Percentiles rank a stretch among this genome's conserved stretches.
phyloP scores from a whole-genome alignment of 2,329 filamentous ascomycete species.

The Sphaerulina musiva region DNA sequence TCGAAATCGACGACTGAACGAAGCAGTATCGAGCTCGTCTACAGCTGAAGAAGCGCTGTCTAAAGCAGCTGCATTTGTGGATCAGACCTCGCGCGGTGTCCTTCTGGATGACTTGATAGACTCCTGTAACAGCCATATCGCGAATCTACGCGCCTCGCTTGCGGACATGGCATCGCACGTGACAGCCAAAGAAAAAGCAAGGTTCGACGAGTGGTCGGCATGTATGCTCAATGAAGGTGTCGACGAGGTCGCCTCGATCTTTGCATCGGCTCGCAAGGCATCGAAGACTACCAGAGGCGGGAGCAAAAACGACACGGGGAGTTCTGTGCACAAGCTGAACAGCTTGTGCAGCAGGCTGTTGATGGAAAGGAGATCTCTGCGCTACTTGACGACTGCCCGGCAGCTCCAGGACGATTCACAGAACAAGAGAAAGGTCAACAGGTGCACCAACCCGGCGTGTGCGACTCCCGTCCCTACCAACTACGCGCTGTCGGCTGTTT shows the following conservation, averaged over 20 bases:
- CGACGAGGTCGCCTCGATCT: constrained; percentile 6
- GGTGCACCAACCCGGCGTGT: constrained; percentile 12
- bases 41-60: constrained; percentile 50
- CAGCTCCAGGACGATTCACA: constrained; percentile 1
- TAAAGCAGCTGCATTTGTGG: constrained; percentile 37
- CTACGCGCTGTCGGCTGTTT: constrained; percentile 40
- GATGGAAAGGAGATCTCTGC: constrained; percentile 20
- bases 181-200: constrained; percentile 6
- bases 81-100: constrained; percentile 1
- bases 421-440: not conserved
- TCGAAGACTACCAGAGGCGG: not conserved
- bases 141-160: not conserved
- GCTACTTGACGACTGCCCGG: constrained; percentile 22
- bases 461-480: not conserved
- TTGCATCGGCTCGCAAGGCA: not conserved
- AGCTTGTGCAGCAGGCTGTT: constrained; percentile 19
- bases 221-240: constrained; percentile 19
- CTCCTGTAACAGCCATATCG: constrained; percentile 11
- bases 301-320: not conserved
- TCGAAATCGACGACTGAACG: constrained; percentile 40
- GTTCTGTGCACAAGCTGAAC: constrained; percentile 10
- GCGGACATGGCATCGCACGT: not conserved
- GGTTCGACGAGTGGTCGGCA: constrained; percentile 19
- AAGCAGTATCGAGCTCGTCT: constrained; percentile 41
- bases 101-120: constrained; percentile 15